A percentile compares a stretch with the other conserved stretches of the same genome.
These are phyloP conservation scores for Diphasiastrum complanatum DNA, from an alignment of 83 land plant genomes.

Conservation along the genomic window DNA sequence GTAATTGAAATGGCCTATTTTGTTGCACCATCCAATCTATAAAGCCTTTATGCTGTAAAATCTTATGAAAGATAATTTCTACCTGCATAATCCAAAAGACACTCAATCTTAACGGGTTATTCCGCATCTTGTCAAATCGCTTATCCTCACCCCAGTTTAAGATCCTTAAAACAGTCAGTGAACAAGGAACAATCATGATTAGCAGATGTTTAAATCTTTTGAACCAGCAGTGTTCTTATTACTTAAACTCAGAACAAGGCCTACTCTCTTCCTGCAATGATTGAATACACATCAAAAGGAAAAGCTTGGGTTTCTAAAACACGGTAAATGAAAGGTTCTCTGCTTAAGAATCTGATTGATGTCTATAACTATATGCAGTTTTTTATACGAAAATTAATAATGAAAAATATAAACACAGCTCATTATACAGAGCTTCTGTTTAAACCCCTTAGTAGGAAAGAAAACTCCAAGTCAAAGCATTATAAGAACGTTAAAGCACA, in stretches of 20 bases:
- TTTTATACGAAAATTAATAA: too few species aligned
- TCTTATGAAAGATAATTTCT: background rate
- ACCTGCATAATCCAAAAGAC: conserved; percentile 96
- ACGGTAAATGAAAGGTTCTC: too few species aligned
- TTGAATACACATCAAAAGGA: background rate
- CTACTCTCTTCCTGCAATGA: too few species aligned
- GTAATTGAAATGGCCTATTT: background rate
- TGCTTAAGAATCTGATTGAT: too few species aligned
- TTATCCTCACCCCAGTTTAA: conserved; percentile 95
- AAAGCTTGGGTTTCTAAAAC: too few species aligned
- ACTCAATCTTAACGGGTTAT: conserved; percentile 59
- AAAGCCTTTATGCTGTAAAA: background rate
- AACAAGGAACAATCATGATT: background rate
- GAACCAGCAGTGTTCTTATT: background rate
- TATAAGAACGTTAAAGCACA: background rate
- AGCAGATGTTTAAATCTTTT: background rate
- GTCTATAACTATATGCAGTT: too few species aligned
- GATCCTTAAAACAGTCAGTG: conserved; percentile 40
- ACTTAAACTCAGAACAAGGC: background rate
- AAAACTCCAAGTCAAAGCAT: too few species aligned
- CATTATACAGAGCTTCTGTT: too few species aligned
- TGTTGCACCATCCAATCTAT: background rate
- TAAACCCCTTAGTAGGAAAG: too few species aligned
- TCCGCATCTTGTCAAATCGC: conserved; percentile 82
- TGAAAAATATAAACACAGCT: too few species aligned